These are phyloP conservation scores for Amborella trichopoda DNA, from an alignment of 164 flowering plant species.

Conservation along the genomic window DNA sequence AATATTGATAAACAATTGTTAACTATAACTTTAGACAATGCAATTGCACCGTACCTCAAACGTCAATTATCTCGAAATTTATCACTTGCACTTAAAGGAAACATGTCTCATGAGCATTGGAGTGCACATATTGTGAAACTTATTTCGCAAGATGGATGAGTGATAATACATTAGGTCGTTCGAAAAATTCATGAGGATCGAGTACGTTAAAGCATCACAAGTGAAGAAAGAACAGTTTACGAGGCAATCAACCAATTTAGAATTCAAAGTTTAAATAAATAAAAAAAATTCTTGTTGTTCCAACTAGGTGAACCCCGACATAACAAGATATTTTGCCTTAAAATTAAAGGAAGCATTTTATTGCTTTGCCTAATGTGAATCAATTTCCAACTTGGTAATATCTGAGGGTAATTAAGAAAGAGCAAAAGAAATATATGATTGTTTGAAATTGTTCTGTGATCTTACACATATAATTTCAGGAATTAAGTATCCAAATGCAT, in stretches of 20 bases:
- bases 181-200: constrained; percentile 63
- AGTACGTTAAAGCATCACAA: constrained; percentile 62
- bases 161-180: constrained; percentile 26
- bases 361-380: constrained; percentile 63
- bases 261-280: constrained; percentile 46
- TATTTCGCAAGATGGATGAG: constrained; percentile 51
- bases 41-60: constrained; percentile 25
- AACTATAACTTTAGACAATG: constrained; percentile 46
- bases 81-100: constrained; percentile 52
- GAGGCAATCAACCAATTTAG: constrained; percentile 73
- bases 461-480: background rate
- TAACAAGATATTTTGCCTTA: constrained; percentile 67
- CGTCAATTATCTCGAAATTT: constrained; percentile 56
- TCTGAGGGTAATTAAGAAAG: constrained; percentile 63
- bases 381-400: constrained; percentile 57
- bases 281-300: constrained; percentile 60
- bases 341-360: constrained; percentile 80
- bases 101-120: constrained; percentile 48
- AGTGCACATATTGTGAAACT: constrained; percentile 53
- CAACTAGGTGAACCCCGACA: constrained; percentile 73
- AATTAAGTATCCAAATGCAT: constrained; percentile 2
- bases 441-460: constrained; percentile 5
- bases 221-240: constrained; percentile 57
- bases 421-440: constrained; percentile 22
- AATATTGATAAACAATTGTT: constrained; percentile 54